Conservation (phyloP, 2,329 filamentous ascomycete genomes). For the Apiospora rasikravindrae region DNA sequence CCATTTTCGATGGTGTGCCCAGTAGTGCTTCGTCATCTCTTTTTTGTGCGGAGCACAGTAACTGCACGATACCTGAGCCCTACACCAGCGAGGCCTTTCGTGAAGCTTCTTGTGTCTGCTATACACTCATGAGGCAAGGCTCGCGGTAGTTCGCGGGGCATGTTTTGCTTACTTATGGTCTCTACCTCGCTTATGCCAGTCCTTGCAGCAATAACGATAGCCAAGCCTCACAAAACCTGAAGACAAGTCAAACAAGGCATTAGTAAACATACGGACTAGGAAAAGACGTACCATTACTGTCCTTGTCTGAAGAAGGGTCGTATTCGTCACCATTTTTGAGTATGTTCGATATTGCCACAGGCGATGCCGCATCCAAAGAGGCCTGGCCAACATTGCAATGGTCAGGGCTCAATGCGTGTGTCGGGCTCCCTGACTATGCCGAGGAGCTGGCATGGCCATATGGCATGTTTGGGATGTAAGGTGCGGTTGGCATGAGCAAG, state of each 20-base stretch:
- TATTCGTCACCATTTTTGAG: background rate
- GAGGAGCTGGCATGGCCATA: background rate
- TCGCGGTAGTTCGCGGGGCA: background rate
- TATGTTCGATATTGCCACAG: background rate
- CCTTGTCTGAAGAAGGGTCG: background rate
- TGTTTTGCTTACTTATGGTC: background rate
- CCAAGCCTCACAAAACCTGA: background rate
- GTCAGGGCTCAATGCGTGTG: background rate
- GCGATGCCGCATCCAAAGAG: background rate
- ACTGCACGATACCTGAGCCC: background rate
- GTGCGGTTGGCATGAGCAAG: background rate
- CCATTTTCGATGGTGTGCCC: background rate
- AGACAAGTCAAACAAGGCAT: background rate
- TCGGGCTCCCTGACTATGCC: background rate
- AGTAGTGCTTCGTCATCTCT: background rate
- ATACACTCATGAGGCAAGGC: background rate
- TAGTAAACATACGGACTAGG: background rate
- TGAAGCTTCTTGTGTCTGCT: background rate
- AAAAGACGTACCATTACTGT: background rate
- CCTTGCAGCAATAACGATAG: background rate
- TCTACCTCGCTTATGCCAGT: background rate
- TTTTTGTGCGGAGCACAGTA: background rate
- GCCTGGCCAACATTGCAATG: background rate
- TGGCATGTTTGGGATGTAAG: background rate
- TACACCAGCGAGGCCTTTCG: background rate